Evolutionary conservation across 441 rosid species (phyloP), one percentile per base, ranked within the genome.

Genomic region (Brassica balearica): DNA sequence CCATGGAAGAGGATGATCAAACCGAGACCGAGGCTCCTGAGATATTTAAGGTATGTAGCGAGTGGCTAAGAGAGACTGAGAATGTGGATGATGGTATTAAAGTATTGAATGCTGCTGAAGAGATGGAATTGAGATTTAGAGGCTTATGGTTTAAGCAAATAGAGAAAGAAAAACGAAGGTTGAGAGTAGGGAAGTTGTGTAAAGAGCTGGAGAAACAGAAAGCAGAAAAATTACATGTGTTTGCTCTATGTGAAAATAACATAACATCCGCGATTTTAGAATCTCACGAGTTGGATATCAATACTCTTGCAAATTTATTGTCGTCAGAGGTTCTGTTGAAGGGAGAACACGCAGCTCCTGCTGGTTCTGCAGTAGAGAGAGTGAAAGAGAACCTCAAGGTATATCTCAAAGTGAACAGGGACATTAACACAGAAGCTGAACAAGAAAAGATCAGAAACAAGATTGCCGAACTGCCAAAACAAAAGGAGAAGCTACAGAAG

Each of bases 401-500:
- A 19, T 19, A 19, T 19, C 19, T 19, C 19, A 19, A 19, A 19
- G 19, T 19, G 19, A 19, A 19, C 19, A 19, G 19, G 19, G 19
- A 19, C 19, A 19, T 19, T 19, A 19, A 19, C 19, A 19, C 19
- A 19, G 19, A 19, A 25, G 29, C 4, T 25, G 3, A 25, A 25
- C 29, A 25, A 25, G 29, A 4, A 25, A 25, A 19, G 19, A 19
- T 19, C 19, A 19, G 19, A 19, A 19, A 19, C 19, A 19, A 19
- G 19, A 19, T 19, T 19, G 29, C 29, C 29, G 3, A 19, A 19
- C 19, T 19, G 19, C 19, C 19, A 19, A 19, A 19, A 90, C 98
- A 92, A 83, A 84, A 79, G 71, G 96, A 93, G 74, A 95, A 89
- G 81, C 68, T 95, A 84, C 86, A 86, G 78, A 91, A 91, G 87